A percentile compares a stretch with the other conserved stretches of the same genome.
These are phyloP conservation scores for Capronia epimyces DNA, from an alignment of 2,329 filamentous ascomycete species.

Conservation along the genomic window DNA sequence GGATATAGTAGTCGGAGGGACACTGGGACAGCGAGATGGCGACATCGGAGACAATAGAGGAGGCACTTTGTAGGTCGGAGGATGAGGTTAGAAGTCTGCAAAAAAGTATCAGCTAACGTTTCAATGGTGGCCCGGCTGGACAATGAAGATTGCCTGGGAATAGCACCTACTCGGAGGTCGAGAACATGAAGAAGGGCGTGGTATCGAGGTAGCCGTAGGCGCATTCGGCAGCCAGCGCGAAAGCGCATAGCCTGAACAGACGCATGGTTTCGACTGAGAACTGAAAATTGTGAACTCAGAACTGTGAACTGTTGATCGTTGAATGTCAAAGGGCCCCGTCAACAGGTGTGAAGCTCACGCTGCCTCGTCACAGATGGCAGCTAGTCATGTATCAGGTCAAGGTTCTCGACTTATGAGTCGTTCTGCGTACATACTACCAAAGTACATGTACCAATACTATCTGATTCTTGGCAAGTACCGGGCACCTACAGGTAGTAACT, in stretches of 20 bases:
- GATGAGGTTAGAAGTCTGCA: slow-evolving; percentile 36
- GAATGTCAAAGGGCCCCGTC: too few relatives aligned
- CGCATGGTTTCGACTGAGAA: slow-evolving; percentile 16
- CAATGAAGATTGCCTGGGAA: slow-evolving; percentile 4
- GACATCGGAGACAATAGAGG: slow-evolving; percentile 41
- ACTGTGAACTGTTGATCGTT: too few relatives aligned
- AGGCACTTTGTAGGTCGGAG: slow-evolving; percentile 41
- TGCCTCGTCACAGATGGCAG: too few relatives aligned
- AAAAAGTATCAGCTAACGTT: slow-evolving; percentile 3
- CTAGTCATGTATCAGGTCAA: too few relatives aligned
- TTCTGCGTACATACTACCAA: too few relatives aligned
- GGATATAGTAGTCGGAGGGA: slow-evolving; percentile 68
- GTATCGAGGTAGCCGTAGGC: slow-evolving; percentile 52
- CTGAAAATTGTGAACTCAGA: too few relatives aligned
- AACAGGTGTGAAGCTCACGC: too few relatives aligned
- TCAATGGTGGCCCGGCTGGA: background rate
- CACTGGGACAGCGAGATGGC: slow-evolving; percentile 55
- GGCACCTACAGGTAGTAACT: too few relatives aligned
- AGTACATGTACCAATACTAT: too few relatives aligned
- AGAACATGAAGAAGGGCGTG: slow-evolving; percentile 83
- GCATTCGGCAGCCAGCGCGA: slow-evolving; percentile 24
- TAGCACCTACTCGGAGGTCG: slow-evolving; percentile 71
- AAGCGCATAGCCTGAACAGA: slow-evolving; percentile 19
- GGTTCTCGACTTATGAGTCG: too few relatives aligned
- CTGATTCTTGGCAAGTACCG: too few relatives aligned